Evolutionary conservation across 176 grass and related monocot species (phyloP), one percentile per base, ranked within the genome.

Genomic region (Oryza longistaminata): DNA sequence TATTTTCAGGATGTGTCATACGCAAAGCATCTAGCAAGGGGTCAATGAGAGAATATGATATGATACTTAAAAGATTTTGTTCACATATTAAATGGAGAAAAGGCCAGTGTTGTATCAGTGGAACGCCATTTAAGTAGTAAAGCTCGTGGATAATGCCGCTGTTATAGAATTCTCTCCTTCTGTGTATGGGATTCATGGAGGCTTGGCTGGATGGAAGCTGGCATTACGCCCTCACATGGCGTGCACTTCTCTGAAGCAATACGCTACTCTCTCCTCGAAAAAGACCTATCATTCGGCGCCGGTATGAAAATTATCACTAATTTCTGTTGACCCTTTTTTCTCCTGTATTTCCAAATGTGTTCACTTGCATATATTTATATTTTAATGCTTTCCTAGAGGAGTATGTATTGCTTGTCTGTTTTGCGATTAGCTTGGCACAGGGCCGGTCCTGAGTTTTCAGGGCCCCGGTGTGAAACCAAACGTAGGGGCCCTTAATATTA

Each of bases 81-180:
- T 26, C 40, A 5, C 64, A 27, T 37, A 21, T 72, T n/a, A 66
- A 66, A 86, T n/a, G 55, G 69, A 31, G 69, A 73, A 77, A 80
- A 13, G 14, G 43, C 69, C 52, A 27, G 76, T 14, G 8, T 40
- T 66, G 39, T n/a, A 73, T 29, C 75, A 86, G 39, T 0, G 12
- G 12, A 44, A 16, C 25, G 3, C 7, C 21, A 79, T n/a, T 86
- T 65, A 14, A 86, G 16, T 39, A 80, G 13, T 35, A 6, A 16
- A 71, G 52, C 53, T 78, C 65, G 11, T 60, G 65, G 16, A 46
- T 17, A 45, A 79, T 79, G 66, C 9, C 1, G 21, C 14, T 40
- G 27, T 67, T 75, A 65, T 66, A 66, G 24, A 66, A 53, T 3
- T 14, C 19, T 9, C 21, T 73, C 13, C 4, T 79, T 79, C 62